A percentile compares a stretch with the other conserved stretches of the same genome.
Evolutionary conservation across 1,284 basidiomycete genomes (phyloP).

Genomic region (Pseudozyma tsukubaensis): DNA sequence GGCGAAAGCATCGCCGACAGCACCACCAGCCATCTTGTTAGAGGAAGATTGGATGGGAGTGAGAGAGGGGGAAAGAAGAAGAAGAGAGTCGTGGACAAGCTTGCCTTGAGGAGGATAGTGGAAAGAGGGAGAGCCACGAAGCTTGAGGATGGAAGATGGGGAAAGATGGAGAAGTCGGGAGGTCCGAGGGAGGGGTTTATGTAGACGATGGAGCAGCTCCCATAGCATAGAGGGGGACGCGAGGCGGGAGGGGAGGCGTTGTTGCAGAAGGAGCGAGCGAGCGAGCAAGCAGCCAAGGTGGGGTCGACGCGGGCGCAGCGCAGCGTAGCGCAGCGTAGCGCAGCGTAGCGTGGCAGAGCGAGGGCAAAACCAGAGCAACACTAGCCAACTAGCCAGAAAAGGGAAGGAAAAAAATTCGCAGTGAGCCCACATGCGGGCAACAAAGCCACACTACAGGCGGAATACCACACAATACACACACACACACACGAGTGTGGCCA

Average conservation of each 20-base stretch:
- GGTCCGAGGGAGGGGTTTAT: constrained; percentile 32
- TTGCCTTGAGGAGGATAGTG: constrained; percentile 22
- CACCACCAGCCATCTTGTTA: constrained; percentile 55
- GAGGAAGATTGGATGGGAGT: constrained; percentile 12
- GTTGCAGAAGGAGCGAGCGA: constrained; percentile 3
- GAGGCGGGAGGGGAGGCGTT: constrained; percentile 1
- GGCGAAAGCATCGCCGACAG: constrained; percentile 42
- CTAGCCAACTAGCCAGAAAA: neutral
- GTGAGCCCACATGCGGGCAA: no score
- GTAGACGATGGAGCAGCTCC: constrained; percentile 20
- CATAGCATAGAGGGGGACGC: neutral
- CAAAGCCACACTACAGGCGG: no score
- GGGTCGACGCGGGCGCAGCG: neutral
- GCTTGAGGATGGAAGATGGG: constrained; percentile 34
- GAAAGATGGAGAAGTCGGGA: neutral
- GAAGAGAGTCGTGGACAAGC: constrained; percentile 15
- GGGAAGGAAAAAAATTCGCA: constrained; percentile 2
- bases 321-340: neutral
- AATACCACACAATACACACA: no score
- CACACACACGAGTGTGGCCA: no score
- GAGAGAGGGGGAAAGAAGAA: constrained; percentile 12
- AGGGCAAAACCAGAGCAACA: constrained; percentile 1
- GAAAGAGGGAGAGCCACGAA: constrained; percentile 14
- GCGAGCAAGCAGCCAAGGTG: neutral
- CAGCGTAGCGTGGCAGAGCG: constrained; percentile 4